Conservation (phyloP, 2,329 filamentous ascomycete genomes). For the Trichoderma brevicompactum region DNA sequence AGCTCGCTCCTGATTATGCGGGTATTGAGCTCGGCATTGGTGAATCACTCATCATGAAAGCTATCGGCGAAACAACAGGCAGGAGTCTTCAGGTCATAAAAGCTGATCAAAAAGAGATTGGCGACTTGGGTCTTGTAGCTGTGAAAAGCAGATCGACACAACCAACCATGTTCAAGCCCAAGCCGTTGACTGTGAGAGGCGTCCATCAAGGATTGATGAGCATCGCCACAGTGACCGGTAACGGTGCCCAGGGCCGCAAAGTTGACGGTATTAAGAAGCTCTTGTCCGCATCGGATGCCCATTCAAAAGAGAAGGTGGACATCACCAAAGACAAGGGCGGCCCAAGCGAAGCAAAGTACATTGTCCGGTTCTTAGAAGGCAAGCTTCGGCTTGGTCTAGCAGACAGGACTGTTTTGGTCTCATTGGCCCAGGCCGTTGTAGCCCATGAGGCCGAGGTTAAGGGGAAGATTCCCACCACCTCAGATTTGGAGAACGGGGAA, state of each 20-base stretch:
- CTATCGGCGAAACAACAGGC: constrained; percentile 92
- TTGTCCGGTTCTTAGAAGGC: constrained; percentile 91
- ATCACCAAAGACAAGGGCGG: constrained; percentile 92
- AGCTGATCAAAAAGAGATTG: constrained; percentile 93
- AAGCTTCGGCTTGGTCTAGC: constrained; percentile 91
- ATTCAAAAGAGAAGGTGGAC: constrained; percentile 76
- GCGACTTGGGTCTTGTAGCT: constrained; percentile 90
- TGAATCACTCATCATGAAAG: constrained; percentile 98
- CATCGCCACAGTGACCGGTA: constrained; percentile 85
- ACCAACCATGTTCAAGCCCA: constrained; percentile 98
- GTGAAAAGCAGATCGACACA: constrained; percentile 95
- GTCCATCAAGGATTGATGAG: constrained; percentile 87
- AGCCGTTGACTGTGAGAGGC: constrained; percentile 80
- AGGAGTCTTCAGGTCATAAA: constrained; percentile 89
- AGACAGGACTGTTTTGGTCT: constrained; percentile 88
- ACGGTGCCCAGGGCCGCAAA: constrained; percentile 87
- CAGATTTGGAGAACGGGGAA: constrained; percentile 82
- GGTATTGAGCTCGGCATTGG: constrained; percentile 98
- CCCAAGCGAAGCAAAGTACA: constrained; percentile 90
- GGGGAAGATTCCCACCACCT: constrained; percentile 71
- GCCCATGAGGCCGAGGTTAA: constrained; percentile 77
- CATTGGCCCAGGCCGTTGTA: constrained; percentile 85
- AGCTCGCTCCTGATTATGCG: constrained; percentile 93
- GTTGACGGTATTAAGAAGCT: constrained; percentile 96
- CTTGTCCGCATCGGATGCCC: constrained; percentile 83